Evolutionary conservation across 1,284 basidiomycete species (phyloP).

Genomic region (Microbotryum saponariae): DNA sequence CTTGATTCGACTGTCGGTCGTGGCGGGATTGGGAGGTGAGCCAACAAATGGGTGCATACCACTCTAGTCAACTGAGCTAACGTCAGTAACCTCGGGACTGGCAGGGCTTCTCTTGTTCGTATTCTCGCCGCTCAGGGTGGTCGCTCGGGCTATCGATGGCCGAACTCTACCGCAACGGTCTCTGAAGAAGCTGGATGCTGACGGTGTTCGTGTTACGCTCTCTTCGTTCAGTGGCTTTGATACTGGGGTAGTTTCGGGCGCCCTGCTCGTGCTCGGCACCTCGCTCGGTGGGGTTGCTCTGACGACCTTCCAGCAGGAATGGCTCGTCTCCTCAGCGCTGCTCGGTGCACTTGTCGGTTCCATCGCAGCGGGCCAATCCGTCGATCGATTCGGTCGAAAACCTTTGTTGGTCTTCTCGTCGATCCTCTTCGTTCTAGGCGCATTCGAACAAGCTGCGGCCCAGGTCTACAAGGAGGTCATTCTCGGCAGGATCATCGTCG

Average conservation of each 20-base stretch:
- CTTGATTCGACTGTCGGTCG: conserved; percentile 10
- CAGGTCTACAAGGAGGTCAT: conserved; percentile 36
- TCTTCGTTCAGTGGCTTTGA: conserved; percentile 21
- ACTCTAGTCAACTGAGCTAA: not conserved
- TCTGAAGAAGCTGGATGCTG: not conserved
- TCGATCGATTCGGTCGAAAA: conserved; percentile 43
- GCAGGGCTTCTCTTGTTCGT: conserved; percentile 13
- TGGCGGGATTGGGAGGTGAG: conserved; percentile 25
- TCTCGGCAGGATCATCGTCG: conserved; percentile 42
- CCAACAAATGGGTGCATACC: not conserved
- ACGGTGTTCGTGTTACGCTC: not conserved
- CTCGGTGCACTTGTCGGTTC: conserved; percentile 36
- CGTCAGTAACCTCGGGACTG: not conserved
- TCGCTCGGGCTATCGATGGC: no score
- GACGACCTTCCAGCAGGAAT: conserved; percentile 14
- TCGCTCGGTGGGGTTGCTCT: conserved; percentile 15
- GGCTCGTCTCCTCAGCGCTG: conserved; percentile 36
- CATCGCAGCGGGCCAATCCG: conserved; percentile 17
- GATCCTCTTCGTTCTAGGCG: conserved; percentile 34
- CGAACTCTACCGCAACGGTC: no score
- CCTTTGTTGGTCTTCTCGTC: conserved; percentile 37
- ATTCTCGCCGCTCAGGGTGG: conserved; percentile 1
- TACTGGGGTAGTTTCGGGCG: conserved; percentile 26
- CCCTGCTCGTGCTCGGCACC: conserved; percentile 17
- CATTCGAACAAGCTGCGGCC: conserved; percentile 40